Evolutionary conservation across 225 moss, liverwort and hornwort genomes (phyloP), one percentile per base, ranked within the genome.

Genomic region (Ulota crispa): DNA sequence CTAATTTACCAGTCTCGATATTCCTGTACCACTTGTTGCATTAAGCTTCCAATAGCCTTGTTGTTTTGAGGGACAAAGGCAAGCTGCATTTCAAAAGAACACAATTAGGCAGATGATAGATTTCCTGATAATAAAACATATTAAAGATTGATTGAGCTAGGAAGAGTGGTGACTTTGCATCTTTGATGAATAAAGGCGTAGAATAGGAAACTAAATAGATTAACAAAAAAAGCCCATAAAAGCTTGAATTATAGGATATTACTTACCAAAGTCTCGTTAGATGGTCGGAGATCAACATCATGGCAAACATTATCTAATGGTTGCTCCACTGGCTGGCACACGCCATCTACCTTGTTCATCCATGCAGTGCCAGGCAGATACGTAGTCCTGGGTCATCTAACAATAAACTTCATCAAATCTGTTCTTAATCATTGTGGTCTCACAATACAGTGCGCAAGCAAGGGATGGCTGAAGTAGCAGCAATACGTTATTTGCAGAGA

Each of bases 181-280:
- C 39, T 67, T 47, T 24, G 15, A 75, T 73, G 23, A 32, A 74
- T 52, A 64, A 31, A 39, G 30, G 37, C 67, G 60, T 67, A 32
- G 72, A 65, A 57, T 26, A 68, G n/a, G 64, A 61, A 53, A 69
- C 73, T 16, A 41, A 78, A 19, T 54, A 31, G n/a, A 7, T 11
- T 37, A 68, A 27, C 45, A 9, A 30, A 45, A 24, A 39, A 50
- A 26, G 24, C 20, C 77, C 32, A 70, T 28, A 31, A 32, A 70
- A 34, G 73, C 72, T 66, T 62, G 31, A 55, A 59, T n/a, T 39
- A 52, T 21, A 67, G 31, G 55, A 59, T 32, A 28, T 34, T 73
- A 77, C 92, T 82, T 79, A 95, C 95, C 92, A 94, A 85, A 85
- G 89, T 90, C 77, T 95, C 95, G 60, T 88, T 87, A 27, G 85